phyloP scores from a whole-genome alignment of 805 yeast genomes.

The Lipomyces anomalus region DNA sequence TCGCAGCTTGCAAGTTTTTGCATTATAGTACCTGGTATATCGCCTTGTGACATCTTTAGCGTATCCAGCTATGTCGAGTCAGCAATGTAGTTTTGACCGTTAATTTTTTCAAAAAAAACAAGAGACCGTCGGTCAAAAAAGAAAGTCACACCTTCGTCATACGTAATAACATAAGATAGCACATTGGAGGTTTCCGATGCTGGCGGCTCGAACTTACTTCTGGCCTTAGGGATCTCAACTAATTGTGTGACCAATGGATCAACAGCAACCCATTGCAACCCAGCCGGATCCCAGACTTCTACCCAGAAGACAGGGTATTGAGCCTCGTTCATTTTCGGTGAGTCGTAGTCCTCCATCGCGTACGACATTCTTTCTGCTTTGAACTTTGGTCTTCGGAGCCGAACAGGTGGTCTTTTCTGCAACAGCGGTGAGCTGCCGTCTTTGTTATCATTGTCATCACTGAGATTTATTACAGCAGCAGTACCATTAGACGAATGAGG shows the following conservation, averaged over 20 bases:
- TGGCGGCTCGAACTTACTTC: slow-evolving; percentile 69
- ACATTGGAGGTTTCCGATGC: slow-evolving; percentile 50
- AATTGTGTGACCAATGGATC: slow-evolving; percentile 67
- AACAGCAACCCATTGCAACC: slow-evolving; percentile 72
- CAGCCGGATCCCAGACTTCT: slow-evolving; percentile 81
- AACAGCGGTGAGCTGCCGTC: not conserved
- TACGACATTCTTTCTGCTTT: slow-evolving; percentile 13
- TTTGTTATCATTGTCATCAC: slow-evolving; percentile 19
- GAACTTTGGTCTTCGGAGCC: slow-evolving; percentile 19
- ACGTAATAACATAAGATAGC: slow-evolving; percentile 72
- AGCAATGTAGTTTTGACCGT: too few species aligned
- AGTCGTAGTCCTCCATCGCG: slow-evolving; percentile 15
- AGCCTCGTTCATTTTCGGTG: slow-evolving; percentile 13
- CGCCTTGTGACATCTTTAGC: slow-evolving; percentile 81
- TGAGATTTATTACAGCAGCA: slow-evolving; percentile 15
- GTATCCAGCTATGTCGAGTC: slow-evolving; percentile 38
- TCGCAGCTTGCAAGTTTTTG: slow-evolving; percentile 69
- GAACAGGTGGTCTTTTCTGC: slow-evolving; percentile 11
- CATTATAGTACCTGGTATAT: slow-evolving; percentile 63
- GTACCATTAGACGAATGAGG: slow-evolving; percentile 15
- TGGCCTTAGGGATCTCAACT: slow-evolving; percentile 57
- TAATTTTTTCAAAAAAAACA: too few species aligned
- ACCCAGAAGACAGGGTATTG: slow-evolving; percentile 80
- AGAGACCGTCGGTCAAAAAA: too few species aligned
- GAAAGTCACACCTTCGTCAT: slow-evolving; percentile 40